phyloP scores from a whole-genome alignment of 2,329 filamentous ascomycete genomes.

The Diaporthe ilicicola region DNA sequence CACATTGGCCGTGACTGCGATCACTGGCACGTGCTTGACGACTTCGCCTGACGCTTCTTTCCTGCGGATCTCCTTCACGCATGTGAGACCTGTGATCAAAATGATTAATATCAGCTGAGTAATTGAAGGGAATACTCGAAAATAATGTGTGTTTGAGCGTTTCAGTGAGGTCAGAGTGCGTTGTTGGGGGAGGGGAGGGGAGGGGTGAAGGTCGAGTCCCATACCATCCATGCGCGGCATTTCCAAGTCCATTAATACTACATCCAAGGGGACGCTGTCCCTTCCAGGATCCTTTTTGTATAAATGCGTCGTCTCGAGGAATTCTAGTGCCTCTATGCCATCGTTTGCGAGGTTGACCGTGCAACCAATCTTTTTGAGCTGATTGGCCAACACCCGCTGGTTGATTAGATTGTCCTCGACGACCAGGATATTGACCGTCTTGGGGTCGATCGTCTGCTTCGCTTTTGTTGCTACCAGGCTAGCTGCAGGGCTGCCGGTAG shows the following conservation, averaged over 20 bases:
- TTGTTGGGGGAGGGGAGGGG: too few species aligned
- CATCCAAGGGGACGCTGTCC: slow-evolving; percentile 42
- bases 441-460: slow-evolving; percentile 46
- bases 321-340: slow-evolving; percentile 63
- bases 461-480: slow-evolving; percentile 37
- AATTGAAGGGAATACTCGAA: not conserved
- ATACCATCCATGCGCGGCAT: slow-evolving; percentile 58
- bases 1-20: slow-evolving; percentile 58
- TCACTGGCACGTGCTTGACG: slow-evolving; percentile 49
- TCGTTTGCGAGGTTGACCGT: slow-evolving; percentile 69
- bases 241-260: slow-evolving; percentile 57
- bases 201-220: not conserved
- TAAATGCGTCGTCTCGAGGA: slow-evolving; percentile 46
- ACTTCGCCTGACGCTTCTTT: slow-evolving; percentile 46
- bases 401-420: slow-evolving; percentile 76
- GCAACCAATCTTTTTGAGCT: slow-evolving; percentile 67
- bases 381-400: slow-evolving; percentile 72
- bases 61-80: slow-evolving; percentile 49
- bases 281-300: slow-evolving; percentile 30
- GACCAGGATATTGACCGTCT: slow-evolving; percentile 64
- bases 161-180: too few species aligned
- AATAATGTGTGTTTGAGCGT: not conserved
- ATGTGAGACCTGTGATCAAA: slow-evolving; percentile 44
- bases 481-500: slow-evolving; percentile 32
- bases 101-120: not conserved